Evolutionary conservation across 768 basidiomycete genomes (phyloP).

Genomic region (Suillus brevipes): DNA sequence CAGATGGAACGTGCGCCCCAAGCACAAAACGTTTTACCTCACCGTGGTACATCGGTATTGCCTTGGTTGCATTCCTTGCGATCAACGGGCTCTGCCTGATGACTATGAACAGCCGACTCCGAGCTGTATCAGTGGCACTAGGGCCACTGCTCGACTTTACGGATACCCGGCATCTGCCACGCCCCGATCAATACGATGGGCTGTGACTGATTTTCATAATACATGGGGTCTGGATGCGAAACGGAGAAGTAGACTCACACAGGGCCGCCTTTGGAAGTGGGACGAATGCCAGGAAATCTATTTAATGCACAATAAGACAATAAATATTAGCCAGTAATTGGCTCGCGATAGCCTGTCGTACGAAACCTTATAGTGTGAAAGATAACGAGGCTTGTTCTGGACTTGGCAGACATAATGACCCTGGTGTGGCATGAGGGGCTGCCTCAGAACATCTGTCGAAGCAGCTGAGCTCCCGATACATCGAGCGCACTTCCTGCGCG

Average conservation of each 20-base stretch:
- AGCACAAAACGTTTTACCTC: conserved; percentile 1
- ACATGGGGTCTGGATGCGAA: not conserved
- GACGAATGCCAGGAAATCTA: not conserved
- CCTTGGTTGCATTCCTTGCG: conserved; percentile 21
- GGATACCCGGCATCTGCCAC: conserved; percentile 30
- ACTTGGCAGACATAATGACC: not conserved
- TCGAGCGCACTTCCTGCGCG: conserved; percentile 1
- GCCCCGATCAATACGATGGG: conserved; percentile 32
- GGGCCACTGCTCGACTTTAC: conserved; percentile 18
- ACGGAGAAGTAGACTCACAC: not conserved
- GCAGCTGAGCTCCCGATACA: not conserved
- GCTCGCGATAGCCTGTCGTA: not conserved
- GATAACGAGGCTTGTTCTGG: not conserved
- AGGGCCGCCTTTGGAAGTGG: not conserved
- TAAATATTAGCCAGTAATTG: not conserved
- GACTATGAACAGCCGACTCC: conserved; percentile 17
- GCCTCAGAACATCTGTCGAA: not conserved
- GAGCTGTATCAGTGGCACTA: conserved; percentile 17
- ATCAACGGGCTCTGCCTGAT: conserved; percentile 27
- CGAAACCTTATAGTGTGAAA: not conserved
- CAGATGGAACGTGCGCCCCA: not conserved
- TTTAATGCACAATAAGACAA: conserved; percentile 2
- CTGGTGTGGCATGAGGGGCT: not conserved
- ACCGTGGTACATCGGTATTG: conserved; percentile 16
- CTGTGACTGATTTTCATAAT: conserved; percentile 18